phyloP scores from a whole-genome alignment of 1,284 basidiomycete species.

The Grifola frondosa region DNA sequence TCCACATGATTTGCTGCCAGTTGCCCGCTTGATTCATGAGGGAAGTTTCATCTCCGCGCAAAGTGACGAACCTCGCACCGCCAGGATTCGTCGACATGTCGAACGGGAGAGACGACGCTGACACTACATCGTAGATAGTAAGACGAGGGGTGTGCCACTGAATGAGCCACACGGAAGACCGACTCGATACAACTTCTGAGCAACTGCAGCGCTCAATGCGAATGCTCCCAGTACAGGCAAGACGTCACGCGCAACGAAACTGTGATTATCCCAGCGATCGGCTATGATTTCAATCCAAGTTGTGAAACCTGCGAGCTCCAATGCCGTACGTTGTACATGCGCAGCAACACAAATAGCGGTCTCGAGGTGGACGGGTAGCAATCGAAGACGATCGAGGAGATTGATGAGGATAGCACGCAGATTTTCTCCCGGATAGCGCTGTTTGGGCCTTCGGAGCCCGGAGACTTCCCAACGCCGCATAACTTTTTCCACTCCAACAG shows the following conservation, averaged over 20 bases:
- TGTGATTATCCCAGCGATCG: not conserved
- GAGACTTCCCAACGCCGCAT: too few relatives aligned
- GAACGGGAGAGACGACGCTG: not conserved
- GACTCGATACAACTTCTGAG: not conserved
- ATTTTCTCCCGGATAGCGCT: too few relatives aligned
- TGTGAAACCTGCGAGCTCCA: constrained; percentile 2
- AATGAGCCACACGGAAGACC: constrained; percentile 4
- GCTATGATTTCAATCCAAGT: not conserved
- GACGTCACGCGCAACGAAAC: not conserved
- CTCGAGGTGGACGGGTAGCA: too few relatives aligned
- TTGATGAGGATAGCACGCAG: too few relatives aligned
- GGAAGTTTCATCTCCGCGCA: too few relatives aligned
- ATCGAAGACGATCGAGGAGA: too few relatives aligned
- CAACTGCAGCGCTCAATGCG: not conserved
- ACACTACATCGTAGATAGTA: not conserved
- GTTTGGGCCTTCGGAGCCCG: too few relatives aligned
- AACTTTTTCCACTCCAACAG: too few relatives aligned
- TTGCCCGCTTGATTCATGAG: too few relatives aligned
- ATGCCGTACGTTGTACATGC: constrained; percentile 1
- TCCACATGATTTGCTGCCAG: too few relatives aligned
- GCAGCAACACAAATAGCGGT: constrained; percentile 1
- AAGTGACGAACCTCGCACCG: too few relatives aligned
- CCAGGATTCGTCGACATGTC: not conserved
- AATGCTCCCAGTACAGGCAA: constrained; percentile 4
- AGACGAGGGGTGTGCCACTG: not conserved